These are phyloP conservation scores for Corymbia citriodora DNA, from an alignment of 441 rosid genomes.

Conservation along the genomic window DNA sequence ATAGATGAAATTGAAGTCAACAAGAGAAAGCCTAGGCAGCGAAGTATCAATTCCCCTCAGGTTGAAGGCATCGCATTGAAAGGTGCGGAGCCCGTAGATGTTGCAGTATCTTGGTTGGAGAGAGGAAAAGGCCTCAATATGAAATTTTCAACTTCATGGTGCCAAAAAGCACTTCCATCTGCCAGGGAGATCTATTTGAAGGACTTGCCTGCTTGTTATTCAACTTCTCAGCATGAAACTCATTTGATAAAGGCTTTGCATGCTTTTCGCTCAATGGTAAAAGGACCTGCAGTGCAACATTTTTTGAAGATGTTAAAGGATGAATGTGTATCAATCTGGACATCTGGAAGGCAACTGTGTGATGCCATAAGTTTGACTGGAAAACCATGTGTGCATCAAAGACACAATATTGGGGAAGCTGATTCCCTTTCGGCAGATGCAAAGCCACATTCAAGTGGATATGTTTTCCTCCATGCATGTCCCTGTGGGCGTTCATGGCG, in stretches of 20 bases:
- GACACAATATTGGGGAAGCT: constrained; percentile 32
- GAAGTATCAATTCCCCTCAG: constrained; percentile 30
- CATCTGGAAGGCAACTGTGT: constrained; percentile 81
- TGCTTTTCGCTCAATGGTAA: constrained; percentile 65
- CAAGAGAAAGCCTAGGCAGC: constrained; percentile 55
- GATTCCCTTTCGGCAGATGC: constrained; percentile 19
- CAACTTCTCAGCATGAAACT: constrained; percentile 61
- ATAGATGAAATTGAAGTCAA: constrained; percentile 40
- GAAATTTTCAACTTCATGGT: constrained; percentile 70
- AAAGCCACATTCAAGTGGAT: constrained; percentile 70
- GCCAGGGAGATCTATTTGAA: constrained; percentile 70
- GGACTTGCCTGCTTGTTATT: constrained; percentile 66
- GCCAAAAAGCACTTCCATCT: constrained; percentile 70
- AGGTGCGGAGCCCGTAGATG: constrained; percentile 44
- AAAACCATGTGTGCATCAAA: constrained; percentile 73
- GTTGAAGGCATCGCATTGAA: constrained; percentile 40
- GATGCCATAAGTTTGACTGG: constrained; percentile 90
- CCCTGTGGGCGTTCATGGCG: constrained; percentile 78
- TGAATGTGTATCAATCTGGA: constrained; percentile 73
- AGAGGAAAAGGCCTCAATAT: constrained; percentile 59
- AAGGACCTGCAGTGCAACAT: constrained; percentile 63
- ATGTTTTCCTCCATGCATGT: constrained; percentile 80
- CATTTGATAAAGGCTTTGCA: constrained; percentile 57
- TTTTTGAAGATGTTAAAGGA: constrained; percentile 61
- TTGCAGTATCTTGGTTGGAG: constrained; percentile 58